Conservation (phyloP, 2,329 filamentous ascomycete species). For the Sporothrix protearum region DNA sequence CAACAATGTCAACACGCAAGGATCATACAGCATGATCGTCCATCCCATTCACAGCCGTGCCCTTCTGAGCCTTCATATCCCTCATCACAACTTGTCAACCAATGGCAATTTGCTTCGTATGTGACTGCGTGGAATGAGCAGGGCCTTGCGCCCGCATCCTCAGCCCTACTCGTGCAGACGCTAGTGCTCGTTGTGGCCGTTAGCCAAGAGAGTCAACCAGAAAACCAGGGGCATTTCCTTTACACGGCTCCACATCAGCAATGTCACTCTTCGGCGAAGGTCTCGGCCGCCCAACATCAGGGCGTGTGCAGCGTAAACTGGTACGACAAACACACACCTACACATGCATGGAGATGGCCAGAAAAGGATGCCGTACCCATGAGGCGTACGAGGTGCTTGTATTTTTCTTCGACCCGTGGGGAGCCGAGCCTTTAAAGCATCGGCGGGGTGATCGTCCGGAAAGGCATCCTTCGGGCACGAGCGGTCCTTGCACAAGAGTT, state of each 20-base stretch:
- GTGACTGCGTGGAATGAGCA: neutral
- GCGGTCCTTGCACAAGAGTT: neutral
- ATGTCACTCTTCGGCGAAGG: neutral
- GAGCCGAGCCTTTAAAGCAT: neutral
- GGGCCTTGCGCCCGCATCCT: neutral
- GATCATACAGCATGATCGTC: neutral
- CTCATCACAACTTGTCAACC: neutral
- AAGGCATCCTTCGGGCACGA: neutral
- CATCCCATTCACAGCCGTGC: neutral
- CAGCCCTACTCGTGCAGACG: constrained; percentile 11
- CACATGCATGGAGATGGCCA: neutral
- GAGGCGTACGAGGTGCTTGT: neutral
- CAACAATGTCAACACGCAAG: neutral
- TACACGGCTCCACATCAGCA: neutral
- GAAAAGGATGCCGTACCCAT: neutral
- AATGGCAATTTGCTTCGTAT: neutral
- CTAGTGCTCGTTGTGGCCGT: constrained; percentile 1
- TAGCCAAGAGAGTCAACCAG: neutral
- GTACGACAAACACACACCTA: neutral
- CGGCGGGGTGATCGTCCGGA: neutral
- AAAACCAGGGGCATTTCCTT: neutral
- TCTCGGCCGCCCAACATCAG: neutral
- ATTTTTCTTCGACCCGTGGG: neutral
- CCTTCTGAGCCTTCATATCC: neutral
- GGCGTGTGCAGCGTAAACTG: neutral